These are phyloP conservation scores for Ceriops decandra DNA, from an alignment of 345 rosid genomes.

Conservation along the genomic window DNA sequence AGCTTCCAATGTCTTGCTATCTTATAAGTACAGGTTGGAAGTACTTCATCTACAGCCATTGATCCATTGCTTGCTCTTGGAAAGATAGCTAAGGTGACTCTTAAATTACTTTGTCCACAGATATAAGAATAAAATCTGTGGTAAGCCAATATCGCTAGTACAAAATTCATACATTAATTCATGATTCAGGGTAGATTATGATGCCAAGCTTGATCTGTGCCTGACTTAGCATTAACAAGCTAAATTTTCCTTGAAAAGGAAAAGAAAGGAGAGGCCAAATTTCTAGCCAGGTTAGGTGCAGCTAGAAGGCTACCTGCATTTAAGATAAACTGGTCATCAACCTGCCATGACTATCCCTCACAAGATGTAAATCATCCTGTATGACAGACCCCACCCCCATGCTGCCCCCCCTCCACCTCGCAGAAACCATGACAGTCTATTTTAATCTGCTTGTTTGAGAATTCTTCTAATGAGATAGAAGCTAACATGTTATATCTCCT, in stretches of 20 bases:
- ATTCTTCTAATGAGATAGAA: background rate
- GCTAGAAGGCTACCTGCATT: background rate
- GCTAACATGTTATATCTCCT: background rate
- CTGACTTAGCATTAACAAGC: background rate
- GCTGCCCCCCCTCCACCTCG: too few species aligned
- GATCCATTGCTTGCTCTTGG: slow-evolving; percentile 71
- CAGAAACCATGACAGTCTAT: background rate
- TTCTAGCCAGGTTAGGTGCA: background rate
- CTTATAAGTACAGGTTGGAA: slow-evolving; percentile 56
- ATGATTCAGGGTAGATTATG: background rate
- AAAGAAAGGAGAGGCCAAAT: background rate
- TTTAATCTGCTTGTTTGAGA: background rate
- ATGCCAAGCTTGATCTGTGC: background rate
- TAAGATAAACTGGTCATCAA: background rate
- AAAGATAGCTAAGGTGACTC: slow-evolving; percentile 58
- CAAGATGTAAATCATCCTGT: background rate
- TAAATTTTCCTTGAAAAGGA: background rate
- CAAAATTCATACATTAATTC: background rate
- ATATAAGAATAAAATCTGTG: slow-evolving; percentile 1
- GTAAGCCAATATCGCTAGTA: background rate
- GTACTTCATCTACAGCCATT: slow-evolving; percentile 83
- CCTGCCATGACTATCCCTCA: background rate
- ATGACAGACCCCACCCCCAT: background rate
- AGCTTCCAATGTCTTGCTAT: background rate
- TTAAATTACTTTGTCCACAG: background rate